Percentiles rank a stretch among this genome's conserved stretches.
Evolutionary conservation across 73 alveolate species (phyloP).

Genomic region (Tetrahymena elliotti): DNA sequence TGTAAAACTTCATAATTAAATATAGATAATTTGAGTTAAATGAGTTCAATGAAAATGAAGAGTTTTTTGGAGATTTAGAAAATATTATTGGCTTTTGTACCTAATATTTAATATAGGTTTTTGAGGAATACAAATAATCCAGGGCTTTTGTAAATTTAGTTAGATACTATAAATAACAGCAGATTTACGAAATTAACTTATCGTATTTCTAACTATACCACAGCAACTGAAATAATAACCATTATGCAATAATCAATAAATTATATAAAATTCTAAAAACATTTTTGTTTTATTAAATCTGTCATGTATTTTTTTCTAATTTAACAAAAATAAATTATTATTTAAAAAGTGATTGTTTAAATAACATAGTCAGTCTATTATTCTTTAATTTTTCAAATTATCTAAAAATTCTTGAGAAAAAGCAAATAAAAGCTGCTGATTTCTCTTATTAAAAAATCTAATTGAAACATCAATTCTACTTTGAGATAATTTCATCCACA

Average conservation of each 20-base stretch:
- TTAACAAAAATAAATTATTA: no score
- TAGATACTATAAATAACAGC: neutral
- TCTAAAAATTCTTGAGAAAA: no score
- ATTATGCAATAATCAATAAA: neutral
- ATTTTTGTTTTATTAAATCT: no score
- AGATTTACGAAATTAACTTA: neutral
- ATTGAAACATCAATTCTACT: no score
- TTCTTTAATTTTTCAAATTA: no score
- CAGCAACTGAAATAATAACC: neutral
- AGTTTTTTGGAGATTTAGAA: neutral
- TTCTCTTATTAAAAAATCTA: no score
- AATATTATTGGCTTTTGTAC: neutral
- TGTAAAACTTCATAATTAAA: neutral
- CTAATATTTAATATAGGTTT: neutral
- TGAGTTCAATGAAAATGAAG: neutral
- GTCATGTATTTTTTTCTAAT: no score
- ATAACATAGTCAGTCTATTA: no score
- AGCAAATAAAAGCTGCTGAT: no score
- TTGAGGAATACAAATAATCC: neutral
- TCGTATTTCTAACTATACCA: neutral
- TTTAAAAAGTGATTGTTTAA: no score
- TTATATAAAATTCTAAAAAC: no score
- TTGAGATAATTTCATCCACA: no score
- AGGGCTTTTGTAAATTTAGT: neutral
- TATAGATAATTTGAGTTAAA: neutral